Conservation (phyloP, 805 yeast species). For the Priceomyces fermenticarens region DNA sequence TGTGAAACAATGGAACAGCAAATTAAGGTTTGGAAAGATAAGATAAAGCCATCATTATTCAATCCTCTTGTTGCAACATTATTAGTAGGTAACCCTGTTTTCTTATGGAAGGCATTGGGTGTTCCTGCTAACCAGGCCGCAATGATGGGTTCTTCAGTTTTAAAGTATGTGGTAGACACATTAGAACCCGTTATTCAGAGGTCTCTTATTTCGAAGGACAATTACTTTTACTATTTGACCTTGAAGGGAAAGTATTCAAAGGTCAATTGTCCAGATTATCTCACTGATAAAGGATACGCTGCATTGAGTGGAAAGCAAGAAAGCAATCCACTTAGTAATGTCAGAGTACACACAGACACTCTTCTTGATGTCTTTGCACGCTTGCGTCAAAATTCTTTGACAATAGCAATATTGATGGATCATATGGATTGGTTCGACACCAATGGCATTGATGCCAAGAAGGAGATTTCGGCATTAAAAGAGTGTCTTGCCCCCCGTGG, state of each 20-base stretch:
- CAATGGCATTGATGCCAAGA: conserved; percentile 56
- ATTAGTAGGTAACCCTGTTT: conserved; percentile 77
- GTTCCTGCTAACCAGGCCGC: conserved; percentile 83
- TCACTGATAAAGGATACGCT: conserved; percentile 57
- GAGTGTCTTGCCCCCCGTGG: conserved; percentile 66
- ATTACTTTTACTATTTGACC: conserved; percentile 74
- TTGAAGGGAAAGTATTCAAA: conserved; percentile 59
- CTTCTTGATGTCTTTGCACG: conserved; percentile 73
- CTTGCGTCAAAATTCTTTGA: conserved; percentile 56
- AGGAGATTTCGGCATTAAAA: conserved; percentile 63
- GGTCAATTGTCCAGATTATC: conserved; percentile 73
- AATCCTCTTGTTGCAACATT: conserved; percentile 66
- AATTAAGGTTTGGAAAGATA: conserved; percentile 56
- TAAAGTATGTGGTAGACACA: conserved; percentile 72
- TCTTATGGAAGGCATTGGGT: conserved; percentile 87
- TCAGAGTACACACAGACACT: conserved; percentile 77
- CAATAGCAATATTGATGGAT: conserved; percentile 83
- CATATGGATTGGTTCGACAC: conserved; percentile 92
- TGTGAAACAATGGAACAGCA: conserved; percentile 63
- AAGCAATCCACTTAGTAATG: conserved; percentile 58
- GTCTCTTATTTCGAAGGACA: conserved; percentile 64
- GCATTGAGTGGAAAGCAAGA: conserved; percentile 37
- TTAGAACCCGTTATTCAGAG: conserved; percentile 69
- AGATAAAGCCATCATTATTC: conserved; percentile 66
- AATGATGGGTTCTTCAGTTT: conserved; percentile 71